Percentiles rank a stretch among this genome's conserved stretches.
Evolutionary conservation across 2,329 filamentous ascomycete genomes (phyloP).

Genomic region (Colletotrichum eremochloae): DNA sequence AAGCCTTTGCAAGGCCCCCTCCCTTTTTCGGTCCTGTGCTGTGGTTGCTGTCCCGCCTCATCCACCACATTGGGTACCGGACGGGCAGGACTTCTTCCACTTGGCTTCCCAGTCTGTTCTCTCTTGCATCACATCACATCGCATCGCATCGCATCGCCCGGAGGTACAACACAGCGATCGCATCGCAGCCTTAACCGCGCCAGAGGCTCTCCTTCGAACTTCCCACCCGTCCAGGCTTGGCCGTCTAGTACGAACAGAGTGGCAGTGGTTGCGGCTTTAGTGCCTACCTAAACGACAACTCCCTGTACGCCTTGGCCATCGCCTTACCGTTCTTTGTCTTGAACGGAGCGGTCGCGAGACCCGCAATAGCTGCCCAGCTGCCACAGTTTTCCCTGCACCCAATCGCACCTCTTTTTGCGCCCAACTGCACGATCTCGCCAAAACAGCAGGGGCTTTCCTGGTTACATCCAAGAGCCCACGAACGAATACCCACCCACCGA

Average conservation of each 20-base stretch:
- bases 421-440: conserved; percentile 42
- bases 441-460: conserved; percentile 41
- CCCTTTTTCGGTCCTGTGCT: background rate
- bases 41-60: conserved; percentile 5
- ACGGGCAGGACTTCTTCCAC: conserved; percentile 6
- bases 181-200: conserved; percentile 25
- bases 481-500: conserved; percentile 41
- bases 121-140: conserved; percentile 5
- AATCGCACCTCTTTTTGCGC: conserved; percentile 43
- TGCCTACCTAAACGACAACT: background rate
- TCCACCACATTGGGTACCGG: conserved; percentile 5
- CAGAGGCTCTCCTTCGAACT: conserved; percentile 2
- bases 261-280: conserved; percentile 38
- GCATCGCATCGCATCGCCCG: conserved; percentile 19
- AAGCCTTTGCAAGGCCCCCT: background rate
- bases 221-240: conserved; percentile 17
- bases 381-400: conserved; percentile 40
- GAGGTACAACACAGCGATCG: background rate
- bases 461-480: conserved; percentile 39
- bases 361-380: conserved; percentile 44
- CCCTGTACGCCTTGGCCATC: conserved; percentile 22
- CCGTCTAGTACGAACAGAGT: conserved; percentile 5
- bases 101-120: conserved; percentile 6
- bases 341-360: conserved; percentile 39
- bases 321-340: conserved; percentile 19